phyloP scores from a whole-genome alignment of 805 yeast species.

The Candida alai region DNA sequence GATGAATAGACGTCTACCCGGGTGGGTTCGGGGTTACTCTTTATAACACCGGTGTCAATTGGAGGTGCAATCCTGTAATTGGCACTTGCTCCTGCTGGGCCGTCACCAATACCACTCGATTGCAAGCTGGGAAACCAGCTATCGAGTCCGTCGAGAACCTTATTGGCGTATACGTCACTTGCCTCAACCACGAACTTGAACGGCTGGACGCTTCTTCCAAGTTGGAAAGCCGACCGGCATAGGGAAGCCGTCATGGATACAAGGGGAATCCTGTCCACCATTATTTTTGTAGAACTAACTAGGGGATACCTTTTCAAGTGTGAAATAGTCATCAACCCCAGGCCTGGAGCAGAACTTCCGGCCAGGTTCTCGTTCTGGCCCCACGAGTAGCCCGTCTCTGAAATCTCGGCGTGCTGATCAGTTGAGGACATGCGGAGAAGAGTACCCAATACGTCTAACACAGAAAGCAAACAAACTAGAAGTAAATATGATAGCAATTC shows the following conservation, averaged over 20 bases:
- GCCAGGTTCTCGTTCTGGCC: background rate
- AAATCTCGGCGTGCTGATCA: background rate
- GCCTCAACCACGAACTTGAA: constrained; percentile 45
- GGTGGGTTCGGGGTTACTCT: too few relatives aligned
- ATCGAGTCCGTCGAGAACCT: constrained; percentile 56
- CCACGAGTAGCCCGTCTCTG: background rate
- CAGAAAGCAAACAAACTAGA: constrained; percentile 9
- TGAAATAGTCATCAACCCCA: constrained; percentile 1
- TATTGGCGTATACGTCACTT: constrained; percentile 52
- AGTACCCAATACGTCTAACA: constrained; percentile 8
- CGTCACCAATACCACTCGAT: too few relatives aligned
- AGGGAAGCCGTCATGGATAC: constrained; percentile 29
- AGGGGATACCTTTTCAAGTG: constrained; percentile 49
- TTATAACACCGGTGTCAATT: too few relatives aligned
- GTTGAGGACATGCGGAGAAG: constrained; percentile 4
- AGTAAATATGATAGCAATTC: constrained; percentile 9
- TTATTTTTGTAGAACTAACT: constrained; percentile 36
- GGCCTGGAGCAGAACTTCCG: background rate
- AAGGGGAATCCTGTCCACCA: constrained; percentile 31
- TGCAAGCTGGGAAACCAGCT: constrained; percentile 54
- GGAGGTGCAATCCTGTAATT: too few relatives aligned
- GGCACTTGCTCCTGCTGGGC: too few relatives aligned
- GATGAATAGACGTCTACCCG: too few relatives aligned
- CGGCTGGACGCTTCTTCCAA: constrained; percentile 24
- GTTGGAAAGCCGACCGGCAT: constrained; percentile 23